Percentiles rank a stretch among this genome's conserved stretches.
phyloP scores from a whole-genome alignment of 2,329 filamentous ascomycete species.

The Alternaria sp. region DNA sequence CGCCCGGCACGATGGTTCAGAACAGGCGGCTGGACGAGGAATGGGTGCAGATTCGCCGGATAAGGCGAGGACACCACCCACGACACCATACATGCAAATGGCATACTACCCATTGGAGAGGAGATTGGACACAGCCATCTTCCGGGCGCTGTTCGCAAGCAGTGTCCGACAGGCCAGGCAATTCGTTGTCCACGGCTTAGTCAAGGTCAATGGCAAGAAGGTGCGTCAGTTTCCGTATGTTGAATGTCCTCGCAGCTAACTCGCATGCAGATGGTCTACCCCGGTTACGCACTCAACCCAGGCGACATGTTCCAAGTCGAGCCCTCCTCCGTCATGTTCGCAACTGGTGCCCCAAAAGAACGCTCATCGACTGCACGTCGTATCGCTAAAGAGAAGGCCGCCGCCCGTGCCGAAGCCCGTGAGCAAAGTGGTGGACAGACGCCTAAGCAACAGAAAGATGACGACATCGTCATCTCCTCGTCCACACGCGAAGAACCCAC shows the following conservation, averaged over 20 bases:
- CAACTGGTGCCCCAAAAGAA: constrained; percentile 77
- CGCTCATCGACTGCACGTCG: constrained; percentile 41
- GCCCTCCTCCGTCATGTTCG: constrained; percentile 84
- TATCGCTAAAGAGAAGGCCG: constrained; percentile 39
- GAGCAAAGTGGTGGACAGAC: constrained; percentile 29
- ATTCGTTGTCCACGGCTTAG: constrained; percentile 90
- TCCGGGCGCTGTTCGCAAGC: constrained; percentile 91
- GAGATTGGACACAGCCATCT: constrained; percentile 92
- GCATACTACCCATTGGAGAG: constrained; percentile 90
- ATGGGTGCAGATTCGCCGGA: constrained; percentile 64
- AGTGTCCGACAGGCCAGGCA: constrained; percentile 92
- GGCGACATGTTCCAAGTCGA: constrained; percentile 99
- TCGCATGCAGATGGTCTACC: constrained; percentile 78
- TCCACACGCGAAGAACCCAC: constrained; percentile 37
- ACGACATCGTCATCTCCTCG: constrained; percentile 8
- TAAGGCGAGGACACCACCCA: constrained; percentile 41
- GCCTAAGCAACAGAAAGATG: constrained; percentile 18
- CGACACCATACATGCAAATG: constrained; percentile 96
- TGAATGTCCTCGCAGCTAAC: background rate
- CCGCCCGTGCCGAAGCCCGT: constrained; percentile 39
- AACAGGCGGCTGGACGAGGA: constrained; percentile 83
- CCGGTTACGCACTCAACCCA: constrained; percentile 92
- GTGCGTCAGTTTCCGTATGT: constrained; percentile 55
- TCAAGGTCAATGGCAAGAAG: constrained; percentile 96
- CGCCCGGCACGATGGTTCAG: constrained; percentile 80